Base-by-base conservation (phyloP, 2,329 filamentous ascomycete species). In the Xylaria sp. region DNA sequence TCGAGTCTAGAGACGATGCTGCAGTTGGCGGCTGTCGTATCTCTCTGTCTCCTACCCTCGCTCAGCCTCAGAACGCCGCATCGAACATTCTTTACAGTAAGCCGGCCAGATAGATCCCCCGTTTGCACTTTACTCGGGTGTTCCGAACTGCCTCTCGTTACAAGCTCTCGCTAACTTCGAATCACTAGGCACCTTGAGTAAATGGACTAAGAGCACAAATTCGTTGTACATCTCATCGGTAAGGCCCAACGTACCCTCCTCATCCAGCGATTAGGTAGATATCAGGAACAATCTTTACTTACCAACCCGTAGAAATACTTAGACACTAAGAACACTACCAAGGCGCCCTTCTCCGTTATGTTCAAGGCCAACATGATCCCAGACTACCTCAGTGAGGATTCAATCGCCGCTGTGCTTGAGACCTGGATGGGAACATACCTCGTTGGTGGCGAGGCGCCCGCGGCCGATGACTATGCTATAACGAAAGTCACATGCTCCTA, bases 351-450 rank as follows among this genome's bases (percentile, higher is more conserved):
- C 31, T 66, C 53, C 8, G 55, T 66, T 14, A 21, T 51, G 15
- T 66, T 66, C 58, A 55, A 51, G 37, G 46, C 50, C 23, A 42
- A 46, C 47, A 21, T 46, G 38, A 66, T 66, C 25, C 64, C 61
- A 1, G 42, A 61, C 23, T 66, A 45, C 38, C 43, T 33, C 35
- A 37, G 49, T 12, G 19, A n/a, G 9, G 54, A 51, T 4, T 12
- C 19, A 9, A 40, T 66, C 4, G 46, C 45, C 17, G 19, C 33
- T 6, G 49, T 64, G 2, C 55, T 66, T 2, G 47, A 66, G 21
- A 46, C 46, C 2, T 64, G 64, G 64, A 14, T 61, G 4, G 64
- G 64, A n/a, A 60, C 61, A n/a, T 66, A 57, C n/a, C 53, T 66
- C 12, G 28, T 59, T 3, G 58, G 64, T 9, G 64, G 54, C 7